phyloP scores from a whole-genome alignment of 2,329 filamentous ascomycete species.

The Helminthosporium solani region DNA sequence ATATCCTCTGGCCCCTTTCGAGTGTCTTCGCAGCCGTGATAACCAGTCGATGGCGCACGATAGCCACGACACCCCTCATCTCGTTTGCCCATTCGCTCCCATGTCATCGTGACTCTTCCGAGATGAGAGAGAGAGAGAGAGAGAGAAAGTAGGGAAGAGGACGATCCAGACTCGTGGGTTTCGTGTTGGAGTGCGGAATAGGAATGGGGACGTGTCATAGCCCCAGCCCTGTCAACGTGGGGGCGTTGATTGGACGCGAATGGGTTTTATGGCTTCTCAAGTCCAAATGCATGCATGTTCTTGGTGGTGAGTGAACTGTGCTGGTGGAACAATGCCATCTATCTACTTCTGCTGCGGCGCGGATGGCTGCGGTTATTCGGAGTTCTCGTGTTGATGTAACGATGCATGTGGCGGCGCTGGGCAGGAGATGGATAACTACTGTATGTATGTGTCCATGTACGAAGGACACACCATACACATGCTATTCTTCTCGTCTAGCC shows the following conservation, averaged over 20 bases:
- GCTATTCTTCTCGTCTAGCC: too few species aligned
- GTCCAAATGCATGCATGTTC: not conserved
- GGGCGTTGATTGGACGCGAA: not conserved
- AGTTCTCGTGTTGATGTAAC: too few species aligned
- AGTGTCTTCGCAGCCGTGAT: not conserved
- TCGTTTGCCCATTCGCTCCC: not conserved
- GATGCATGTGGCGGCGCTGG: too few species aligned
- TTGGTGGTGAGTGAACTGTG: not conserved
- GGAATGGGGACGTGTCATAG: slow-evolving; percentile 1
- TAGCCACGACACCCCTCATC: not conserved
- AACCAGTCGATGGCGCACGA: slow-evolving; percentile 4
- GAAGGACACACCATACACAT: too few species aligned
- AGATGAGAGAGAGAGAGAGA: not conserved
- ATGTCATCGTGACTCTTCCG: not conserved
- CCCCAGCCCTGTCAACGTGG: slow-evolving; percentile 11
- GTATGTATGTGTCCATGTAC: too few species aligned
- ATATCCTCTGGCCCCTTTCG: not conserved
- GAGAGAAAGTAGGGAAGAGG: not conserved
- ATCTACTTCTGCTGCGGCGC: too few species aligned
- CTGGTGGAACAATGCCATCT: not conserved
- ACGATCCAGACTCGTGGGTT: not conserved
- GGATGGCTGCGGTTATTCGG: too few species aligned
- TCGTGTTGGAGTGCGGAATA: not conserved
- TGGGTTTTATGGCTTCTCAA: not conserved
- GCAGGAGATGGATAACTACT: too few species aligned